phyloP scores from a whole-genome alignment of 2,329 filamentous ascomycete species.

The Penicillium olsonii region DNA sequence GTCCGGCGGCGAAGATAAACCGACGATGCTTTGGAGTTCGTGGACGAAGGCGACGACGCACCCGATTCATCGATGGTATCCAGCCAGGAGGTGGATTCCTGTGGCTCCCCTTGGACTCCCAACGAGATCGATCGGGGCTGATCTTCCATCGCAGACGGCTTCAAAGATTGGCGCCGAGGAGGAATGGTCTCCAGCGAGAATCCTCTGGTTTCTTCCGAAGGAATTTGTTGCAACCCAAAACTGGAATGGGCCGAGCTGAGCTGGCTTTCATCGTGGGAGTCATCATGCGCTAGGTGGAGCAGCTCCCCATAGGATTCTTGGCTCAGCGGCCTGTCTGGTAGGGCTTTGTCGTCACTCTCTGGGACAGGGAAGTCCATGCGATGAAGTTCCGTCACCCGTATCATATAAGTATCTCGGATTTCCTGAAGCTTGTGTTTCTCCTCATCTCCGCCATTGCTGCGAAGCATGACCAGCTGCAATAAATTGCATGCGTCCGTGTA shows the following conservation, averaged over 20 bases:
- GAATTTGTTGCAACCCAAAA: constrained; percentile 36
- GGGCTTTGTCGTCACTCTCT: constrained; percentile 65
- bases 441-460: constrained; percentile 83
- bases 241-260: constrained; percentile 53
- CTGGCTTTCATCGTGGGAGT: constrained; percentile 21
- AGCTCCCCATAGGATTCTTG: constrained; percentile 53
- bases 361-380: constrained; percentile 61
- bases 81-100: constrained; percentile 88
- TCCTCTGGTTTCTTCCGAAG: constrained; percentile 27
- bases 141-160: constrained; percentile 37
- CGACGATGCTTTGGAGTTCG: constrained; percentile 77
- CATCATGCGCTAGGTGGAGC: constrained; percentile 36
- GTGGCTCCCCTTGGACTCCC: constrained; percentile 58
- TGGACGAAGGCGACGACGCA: constrained; percentile 74
- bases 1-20: constrained; percentile 68
- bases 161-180: constrained; percentile 41
- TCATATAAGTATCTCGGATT: constrained; percentile 88
- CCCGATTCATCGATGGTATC: constrained; percentile 91
- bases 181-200: constrained; percentile 35
- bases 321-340: constrained; percentile 71
- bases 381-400: constrained; percentile 82
- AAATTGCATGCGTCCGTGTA: constrained; percentile 90
- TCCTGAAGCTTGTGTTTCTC: constrained; percentile 80
- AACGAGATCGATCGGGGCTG: constrained; percentile 16
- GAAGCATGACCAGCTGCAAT: constrained; percentile 81